Base-by-base conservation (phyloP, 441 rosid genomes). In the Bocquillonia castaneifolia region DNA sequence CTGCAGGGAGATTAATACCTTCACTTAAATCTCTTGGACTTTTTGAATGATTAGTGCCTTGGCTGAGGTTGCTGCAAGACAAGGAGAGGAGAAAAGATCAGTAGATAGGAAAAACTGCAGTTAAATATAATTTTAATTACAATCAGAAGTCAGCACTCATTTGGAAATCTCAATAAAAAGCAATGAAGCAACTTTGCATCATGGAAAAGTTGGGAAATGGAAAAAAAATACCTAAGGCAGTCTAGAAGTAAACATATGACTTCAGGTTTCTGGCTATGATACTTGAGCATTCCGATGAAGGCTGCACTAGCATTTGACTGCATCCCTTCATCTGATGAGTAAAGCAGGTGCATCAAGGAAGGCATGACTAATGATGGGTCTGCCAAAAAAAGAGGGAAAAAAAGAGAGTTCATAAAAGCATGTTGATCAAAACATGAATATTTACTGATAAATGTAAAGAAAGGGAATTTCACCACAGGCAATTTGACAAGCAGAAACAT, bases 341-440 rank as follows among this genome's bases (percentile, higher is more conserved):
- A 78, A 59, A 86, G 56, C 68, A 82, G 85, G 65, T 58, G 81
- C 70, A 93, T 78, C 34, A 91, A 71, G 45, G 85, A 77, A 63
- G 96, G 88, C 82, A 93, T 70, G 63, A 86, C 86, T 10, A 80
- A 56, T 25, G 86, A 77, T 66, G 96, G 96, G 66, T 86, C 97
- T 91, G 95, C 74, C 80, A 68, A 52, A 68, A 47, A 42, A 72
- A 58, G 37, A 18, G 67, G 68, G 67, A 47, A 42, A 72, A 58
- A 42, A 18, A 69, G 68, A 65, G n/a, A 53, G 64, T 63, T 74
- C 28, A 77, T 20, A 48, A 39, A 63, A 32, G 28, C 39, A 42
- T 22, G 18, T 56, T 37, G 47, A 73, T 64, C 70, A 65, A 69
- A 60, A 58, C 36, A 48, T 59, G 64, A 63, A 63, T 32, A 22